Evolutionary conservation across 2,329 filamentous ascomycete species (phyloP).

Genomic region (Colletotrichum sublineola): DNA sequence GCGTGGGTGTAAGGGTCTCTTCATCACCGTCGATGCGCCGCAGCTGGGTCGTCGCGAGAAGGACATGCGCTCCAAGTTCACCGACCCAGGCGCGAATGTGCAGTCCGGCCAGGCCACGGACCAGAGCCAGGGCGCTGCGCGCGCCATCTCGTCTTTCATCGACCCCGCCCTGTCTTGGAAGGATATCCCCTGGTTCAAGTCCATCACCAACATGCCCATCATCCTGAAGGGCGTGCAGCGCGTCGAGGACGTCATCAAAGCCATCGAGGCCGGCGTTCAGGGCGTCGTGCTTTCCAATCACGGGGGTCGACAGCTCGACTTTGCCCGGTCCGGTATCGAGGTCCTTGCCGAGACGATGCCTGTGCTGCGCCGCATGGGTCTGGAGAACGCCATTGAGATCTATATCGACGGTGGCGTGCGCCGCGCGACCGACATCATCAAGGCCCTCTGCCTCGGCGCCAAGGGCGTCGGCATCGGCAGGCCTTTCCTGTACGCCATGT

Average conservation of each 20-base stretch:
- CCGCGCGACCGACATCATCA: conserved; percentile 93
- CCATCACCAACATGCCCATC: conserved; percentile 94
- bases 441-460: conserved; percentile 92
- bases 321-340: conserved; percentile 89
- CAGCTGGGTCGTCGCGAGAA: conserved; percentile 96
- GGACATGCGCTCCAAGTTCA: conserved; percentile 96
- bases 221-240: conserved; percentile 97
- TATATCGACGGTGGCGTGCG: conserved; percentile 93
- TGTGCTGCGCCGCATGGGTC: conserved; percentile 78
- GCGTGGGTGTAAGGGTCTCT: conserved; percentile 93
- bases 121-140: conserved; percentile 89
- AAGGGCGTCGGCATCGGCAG: conserved; percentile 93
- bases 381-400: conserved; percentile 84
- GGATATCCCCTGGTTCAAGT: conserved; percentile 92
- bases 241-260: conserved; percentile 92
- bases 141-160: conserved; percentile 97
- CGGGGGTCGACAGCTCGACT: conserved; percentile 93
- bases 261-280: conserved; percentile 84
- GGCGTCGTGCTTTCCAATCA: conserved; percentile 97
- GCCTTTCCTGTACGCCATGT: conserved; percentile 97
- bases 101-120: conserved; percentile 84
- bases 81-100: conserved; percentile 84
- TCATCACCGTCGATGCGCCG: conserved; percentile 98
- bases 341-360: conserved; percentile 95
- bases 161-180: conserved; percentile 94